These are phyloP conservation scores for Holtermannia corniformis DNA, from an alignment of 768 basidiomycete genomes.

Conservation along the genomic window DNA sequence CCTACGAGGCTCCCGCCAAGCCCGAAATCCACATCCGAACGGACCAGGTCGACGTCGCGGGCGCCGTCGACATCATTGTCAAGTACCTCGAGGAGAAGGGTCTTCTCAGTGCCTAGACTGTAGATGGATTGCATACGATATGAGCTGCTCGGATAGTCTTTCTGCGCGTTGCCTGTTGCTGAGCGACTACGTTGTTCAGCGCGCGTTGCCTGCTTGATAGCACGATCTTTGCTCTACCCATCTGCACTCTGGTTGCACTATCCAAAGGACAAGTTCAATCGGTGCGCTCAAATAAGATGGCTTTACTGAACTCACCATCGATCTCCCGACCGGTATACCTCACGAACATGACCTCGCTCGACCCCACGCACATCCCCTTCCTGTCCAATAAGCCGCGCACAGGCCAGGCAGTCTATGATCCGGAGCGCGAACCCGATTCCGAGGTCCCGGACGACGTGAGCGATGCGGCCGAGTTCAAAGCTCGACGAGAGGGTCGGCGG, in stretches of 20 bases:
- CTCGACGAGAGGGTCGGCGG: slow-evolving; percentile 1
- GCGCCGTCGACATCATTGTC: slow-evolving; percentile 67
- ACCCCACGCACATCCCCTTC: slow-evolving; percentile 36
- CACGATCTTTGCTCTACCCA: too few species aligned
- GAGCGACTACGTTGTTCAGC: too few species aligned
- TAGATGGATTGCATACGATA: not conserved
- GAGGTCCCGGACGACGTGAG: slow-evolving; percentile 13
- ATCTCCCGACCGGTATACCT: too few species aligned
- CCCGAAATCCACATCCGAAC: slow-evolving; percentile 93
- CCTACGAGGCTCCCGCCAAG: slow-evolving; percentile 76
- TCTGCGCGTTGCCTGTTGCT: too few species aligned
- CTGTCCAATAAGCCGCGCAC: slow-evolving; percentile 8
- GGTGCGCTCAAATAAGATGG: too few species aligned
- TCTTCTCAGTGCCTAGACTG: slow-evolving; percentile 13
- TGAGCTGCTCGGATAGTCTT: too few species aligned
- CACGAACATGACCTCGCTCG: slow-evolving; percentile 31
- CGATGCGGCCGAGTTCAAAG: slow-evolving; percentile 3
- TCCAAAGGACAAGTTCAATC: too few species aligned
- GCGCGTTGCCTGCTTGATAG: too few species aligned
- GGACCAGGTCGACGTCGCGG: slow-evolving; percentile 62
- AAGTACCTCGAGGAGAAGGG: slow-evolving; percentile 65
- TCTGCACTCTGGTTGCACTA: too few species aligned
- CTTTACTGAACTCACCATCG: too few species aligned
- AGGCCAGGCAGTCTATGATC: slow-evolving; percentile 29
- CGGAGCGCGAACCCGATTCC: not conserved